A percentile compares a stretch with the other conserved stretches of the same genome.
These are phyloP conservation scores for Chenopodium berlandieri DNA, from an alignment of 148 eudicot species.

Conservation along the genomic window DNA sequence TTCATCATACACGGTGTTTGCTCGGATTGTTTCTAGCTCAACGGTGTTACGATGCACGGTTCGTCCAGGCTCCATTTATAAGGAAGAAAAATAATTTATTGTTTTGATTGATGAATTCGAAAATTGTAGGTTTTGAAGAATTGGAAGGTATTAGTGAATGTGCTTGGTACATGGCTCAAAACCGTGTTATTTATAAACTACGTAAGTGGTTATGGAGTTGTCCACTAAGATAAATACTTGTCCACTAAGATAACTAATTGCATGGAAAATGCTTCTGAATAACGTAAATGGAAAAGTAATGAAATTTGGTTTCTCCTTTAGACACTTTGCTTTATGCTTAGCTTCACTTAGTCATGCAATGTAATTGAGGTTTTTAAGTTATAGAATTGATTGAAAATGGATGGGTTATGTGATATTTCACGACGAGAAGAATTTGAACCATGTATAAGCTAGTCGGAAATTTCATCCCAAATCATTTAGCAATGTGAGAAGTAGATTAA, in stretches of 20 bases:
- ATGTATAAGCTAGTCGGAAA: too few relatives aligned
- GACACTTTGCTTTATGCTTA: too few relatives aligned
- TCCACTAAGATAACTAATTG: not conserved
- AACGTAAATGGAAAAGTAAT: too few relatives aligned
- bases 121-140: not conserved
- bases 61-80: conserved; percentile 18
- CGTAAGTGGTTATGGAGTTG: conserved; percentile 1
- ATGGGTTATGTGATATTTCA: too few relatives aligned
- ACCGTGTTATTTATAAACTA: not conserved
- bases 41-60: conserved; percentile 1
- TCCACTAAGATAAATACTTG: conserved; percentile 3
- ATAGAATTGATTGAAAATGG: too few relatives aligned
- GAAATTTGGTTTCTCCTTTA: too few relatives aligned
- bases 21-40: conserved; percentile 6
- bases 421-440: too few relatives aligned
- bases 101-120: not conserved
- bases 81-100: not conserved
- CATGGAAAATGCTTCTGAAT: not conserved
- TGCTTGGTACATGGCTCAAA: not conserved
- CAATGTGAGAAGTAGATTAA: too few relatives aligned
- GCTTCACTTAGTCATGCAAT: too few relatives aligned
- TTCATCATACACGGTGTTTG: conserved; percentile 6
- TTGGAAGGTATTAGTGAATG: not conserved
- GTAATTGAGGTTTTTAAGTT: too few relatives aligned
- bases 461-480: too few relatives aligned